Evolutionary conservation across 192 early-diverging fungal species (phyloP).

Genomic region (Funneliformis mosseae): DNA sequence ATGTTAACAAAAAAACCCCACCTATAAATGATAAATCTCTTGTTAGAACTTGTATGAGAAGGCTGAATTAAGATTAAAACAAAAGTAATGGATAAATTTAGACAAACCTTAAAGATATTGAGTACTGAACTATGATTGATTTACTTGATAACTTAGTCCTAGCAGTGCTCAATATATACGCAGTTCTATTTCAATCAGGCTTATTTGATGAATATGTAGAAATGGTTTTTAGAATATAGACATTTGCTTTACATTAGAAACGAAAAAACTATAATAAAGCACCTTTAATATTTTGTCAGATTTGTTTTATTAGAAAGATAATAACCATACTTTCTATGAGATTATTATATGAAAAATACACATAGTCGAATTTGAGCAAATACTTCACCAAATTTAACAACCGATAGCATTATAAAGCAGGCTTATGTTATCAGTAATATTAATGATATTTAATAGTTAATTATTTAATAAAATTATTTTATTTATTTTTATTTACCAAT

Average conservation of each 20-base stretch:
- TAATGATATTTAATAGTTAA: too few species aligned
- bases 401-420: too few species aligned
- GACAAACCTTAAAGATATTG: too few species aligned
- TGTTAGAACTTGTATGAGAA: background rate
- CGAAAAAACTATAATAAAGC: conserved; percentile 13
- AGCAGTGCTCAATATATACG: background rate
- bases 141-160: background rate
- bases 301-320: too few species aligned
- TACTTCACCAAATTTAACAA: too few species aligned
- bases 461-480: too few species aligned
- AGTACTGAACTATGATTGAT: background rate
- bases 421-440: too few species aligned
- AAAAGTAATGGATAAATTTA: background rate
- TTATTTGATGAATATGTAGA: background rate
- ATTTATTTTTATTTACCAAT: too few species aligned
- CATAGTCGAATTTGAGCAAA: too few species aligned
- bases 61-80: background rate
- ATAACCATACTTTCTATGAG: too few species aligned
- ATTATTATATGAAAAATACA: too few species aligned
- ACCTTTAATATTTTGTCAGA: too few species aligned
- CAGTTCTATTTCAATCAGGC: background rate
- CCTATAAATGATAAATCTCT: background rate
- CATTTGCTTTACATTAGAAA: background rate
- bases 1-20: background rate
- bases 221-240: background rate